A percentile compares a stretch with the other conserved stretches of the same genome.
These are phyloP conservation scores for Colletotrichum tamarilloi DNA, from an alignment of 2,329 filamentous ascomycete species.

Conservation along the genomic window DNA sequence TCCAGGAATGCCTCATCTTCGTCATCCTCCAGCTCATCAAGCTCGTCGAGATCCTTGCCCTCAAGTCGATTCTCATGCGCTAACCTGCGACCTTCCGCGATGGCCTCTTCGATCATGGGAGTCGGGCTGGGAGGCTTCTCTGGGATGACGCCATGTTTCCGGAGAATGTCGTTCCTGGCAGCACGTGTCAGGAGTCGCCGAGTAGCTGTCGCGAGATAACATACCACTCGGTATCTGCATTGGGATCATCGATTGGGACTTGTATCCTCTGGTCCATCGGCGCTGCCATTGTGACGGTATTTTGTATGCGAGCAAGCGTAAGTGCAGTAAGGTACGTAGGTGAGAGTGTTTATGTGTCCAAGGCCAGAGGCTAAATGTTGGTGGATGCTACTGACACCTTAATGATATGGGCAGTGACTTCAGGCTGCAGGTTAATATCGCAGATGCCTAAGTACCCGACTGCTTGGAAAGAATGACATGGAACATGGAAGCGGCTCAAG, in stretches of 20 bases:
- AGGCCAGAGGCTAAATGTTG: not conserved
- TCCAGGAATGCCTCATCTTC: constrained; percentile 95
- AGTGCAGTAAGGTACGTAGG: not conserved
- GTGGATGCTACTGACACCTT: not conserved
- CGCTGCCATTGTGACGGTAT: constrained; percentile 62
- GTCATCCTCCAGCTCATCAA: constrained; percentile 92
- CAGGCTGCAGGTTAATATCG: constrained; percentile 13
- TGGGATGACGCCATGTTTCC: constrained; percentile 96
- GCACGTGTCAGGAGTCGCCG: constrained; percentile 29
- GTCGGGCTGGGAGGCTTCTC: constrained; percentile 97
- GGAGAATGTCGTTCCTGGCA: constrained; percentile 94
- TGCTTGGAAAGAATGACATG: constrained; percentile 1
- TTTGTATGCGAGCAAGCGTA: not conserved
- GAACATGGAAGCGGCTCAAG: constrained; percentile 3
- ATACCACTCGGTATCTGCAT: constrained; percentile 98
- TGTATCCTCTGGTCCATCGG: constrained; percentile 72
- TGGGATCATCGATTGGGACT: constrained; percentile 93
- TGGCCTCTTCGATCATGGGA: constrained; percentile 94
- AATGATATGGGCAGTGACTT: not conserved
- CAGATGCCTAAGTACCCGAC: constrained; percentile 13
- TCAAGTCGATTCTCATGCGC: constrained; percentile 94
- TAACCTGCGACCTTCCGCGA: constrained; percentile 82
- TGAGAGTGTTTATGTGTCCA: not conserved
- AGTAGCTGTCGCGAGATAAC: constrained; percentile 40
- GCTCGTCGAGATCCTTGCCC: constrained; percentile 92